phyloP scores from a whole-genome alignment of 2,329 filamentous ascomycete genomes.

The Cyphellophora attinorum region DNA sequence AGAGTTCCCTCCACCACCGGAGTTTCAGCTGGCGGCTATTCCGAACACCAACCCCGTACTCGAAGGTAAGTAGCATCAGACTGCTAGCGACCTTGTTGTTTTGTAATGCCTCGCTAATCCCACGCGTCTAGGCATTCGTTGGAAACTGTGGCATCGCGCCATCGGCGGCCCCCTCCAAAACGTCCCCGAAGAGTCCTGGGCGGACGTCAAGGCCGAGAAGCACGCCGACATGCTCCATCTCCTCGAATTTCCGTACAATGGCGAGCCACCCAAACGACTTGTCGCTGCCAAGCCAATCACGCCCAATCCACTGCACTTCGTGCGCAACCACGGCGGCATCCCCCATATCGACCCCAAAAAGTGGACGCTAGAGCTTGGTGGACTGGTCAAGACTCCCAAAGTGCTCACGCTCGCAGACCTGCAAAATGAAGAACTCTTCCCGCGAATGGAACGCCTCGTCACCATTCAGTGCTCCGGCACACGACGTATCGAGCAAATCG shows the following conservation, averaged over 20 bases:
- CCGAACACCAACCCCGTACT: slow-evolving; percentile 48
- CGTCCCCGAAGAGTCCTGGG: slow-evolving; percentile 51
- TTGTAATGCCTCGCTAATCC: too few relatives aligned
- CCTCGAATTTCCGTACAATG: slow-evolving; percentile 56
- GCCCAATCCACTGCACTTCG: slow-evolving; percentile 53
- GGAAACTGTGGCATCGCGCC: slow-evolving; percentile 51
- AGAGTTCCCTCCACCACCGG: slow-evolving; percentile 40
- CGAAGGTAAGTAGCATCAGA: slow-evolving; percentile 23
- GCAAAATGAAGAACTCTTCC: slow-evolving; percentile 50
- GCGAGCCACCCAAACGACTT: slow-evolving; percentile 51
- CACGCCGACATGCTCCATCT: slow-evolving; percentile 52
- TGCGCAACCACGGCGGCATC: slow-evolving; percentile 64
- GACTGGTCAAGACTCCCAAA: slow-evolving; percentile 50
- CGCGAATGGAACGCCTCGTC: slow-evolving; percentile 47
- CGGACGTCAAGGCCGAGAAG: slow-evolving; percentile 47
- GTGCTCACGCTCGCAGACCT: slow-evolving; percentile 50
- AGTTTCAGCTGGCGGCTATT: slow-evolving; percentile 48
- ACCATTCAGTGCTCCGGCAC: slow-evolving; percentile 62
- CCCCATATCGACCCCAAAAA: slow-evolving; percentile 52
- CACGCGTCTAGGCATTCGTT: slow-evolving; percentile 46
- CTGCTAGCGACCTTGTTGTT: too few relatives aligned
- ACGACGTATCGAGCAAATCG: slow-evolving; percentile 59
- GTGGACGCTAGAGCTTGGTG: slow-evolving; percentile 47
- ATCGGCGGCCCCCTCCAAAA: slow-evolving; percentile 35
- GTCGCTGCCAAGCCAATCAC: slow-evolving; percentile 49